Conservation (phyloP, 306 rosid genomes). For the Lathyrus aphaca region DNA sequence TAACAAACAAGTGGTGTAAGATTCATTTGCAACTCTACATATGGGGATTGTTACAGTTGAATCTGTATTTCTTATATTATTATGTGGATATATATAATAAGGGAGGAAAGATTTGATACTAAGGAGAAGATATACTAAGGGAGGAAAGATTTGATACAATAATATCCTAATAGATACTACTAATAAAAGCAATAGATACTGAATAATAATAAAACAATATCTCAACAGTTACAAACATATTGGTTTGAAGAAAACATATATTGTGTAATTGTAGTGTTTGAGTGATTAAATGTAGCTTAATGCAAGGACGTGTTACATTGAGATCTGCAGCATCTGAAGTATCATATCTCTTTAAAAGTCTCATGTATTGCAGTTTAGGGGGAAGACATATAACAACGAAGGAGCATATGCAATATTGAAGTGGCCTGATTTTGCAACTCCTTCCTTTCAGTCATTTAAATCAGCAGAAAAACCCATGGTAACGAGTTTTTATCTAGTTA, state of each 20-base stretch:
- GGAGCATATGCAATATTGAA: conserved; percentile 84
- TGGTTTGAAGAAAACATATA: conserved; percentile 24
- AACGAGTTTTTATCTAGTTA: conserved; percentile 30
- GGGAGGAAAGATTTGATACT: too few species aligned
- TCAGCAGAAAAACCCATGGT: conserved; percentile 72
- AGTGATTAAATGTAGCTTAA: conserved; percentile 9
- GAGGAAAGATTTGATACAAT: too few species aligned
- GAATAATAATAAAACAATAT: too few species aligned
- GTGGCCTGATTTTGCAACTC: conserved; percentile 68
- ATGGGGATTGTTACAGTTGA: conserved; percentile 17
- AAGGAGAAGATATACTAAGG: too few species aligned
- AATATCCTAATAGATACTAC: too few species aligned
- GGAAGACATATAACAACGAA: conserved; percentile 64
- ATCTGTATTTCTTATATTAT: too few species aligned
- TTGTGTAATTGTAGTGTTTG: conserved; percentile 22
- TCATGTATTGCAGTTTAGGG: conserved; percentile 62
- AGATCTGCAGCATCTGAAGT: conserved; percentile 31
- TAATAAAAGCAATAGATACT: too few species aligned
- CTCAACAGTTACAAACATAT: neutral
- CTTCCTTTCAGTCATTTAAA: conserved; percentile 77
- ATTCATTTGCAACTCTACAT: conserved; percentile 21
- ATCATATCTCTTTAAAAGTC: conserved; percentile 38
- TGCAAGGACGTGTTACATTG: conserved; percentile 9
- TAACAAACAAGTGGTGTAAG: conserved; percentile 1
- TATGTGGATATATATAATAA: too few species aligned